phyloP scores from a whole-genome alignment of 305 asterid species.

The Nicotiana rustica region DNA sequence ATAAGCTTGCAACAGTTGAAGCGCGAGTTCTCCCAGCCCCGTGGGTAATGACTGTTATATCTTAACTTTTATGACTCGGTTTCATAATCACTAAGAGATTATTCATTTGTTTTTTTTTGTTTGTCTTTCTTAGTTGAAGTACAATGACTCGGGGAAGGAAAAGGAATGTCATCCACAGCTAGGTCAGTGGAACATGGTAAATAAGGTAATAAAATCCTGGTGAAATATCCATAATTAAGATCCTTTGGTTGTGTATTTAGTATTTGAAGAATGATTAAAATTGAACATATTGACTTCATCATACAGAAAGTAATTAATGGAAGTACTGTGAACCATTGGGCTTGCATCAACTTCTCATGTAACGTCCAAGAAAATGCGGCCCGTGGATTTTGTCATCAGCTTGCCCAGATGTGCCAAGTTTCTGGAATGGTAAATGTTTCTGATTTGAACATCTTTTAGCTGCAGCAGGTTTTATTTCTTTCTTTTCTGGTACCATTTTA shows the following conservation, averaged over 20 bases:
- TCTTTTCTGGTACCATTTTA: no score
- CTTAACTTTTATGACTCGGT: not conserved
- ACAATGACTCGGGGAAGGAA: constrained; percentile 52
- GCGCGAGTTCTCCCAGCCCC: constrained; percentile 57
- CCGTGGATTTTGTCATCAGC: constrained; percentile 48
- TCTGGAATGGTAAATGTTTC: constrained; percentile 47
- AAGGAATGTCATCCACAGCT: constrained; percentile 48
- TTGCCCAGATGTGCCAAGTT: constrained; percentile 49
- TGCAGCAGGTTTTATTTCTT: no score
- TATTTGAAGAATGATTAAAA: not conserved
- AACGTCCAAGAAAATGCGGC: constrained; percentile 50
- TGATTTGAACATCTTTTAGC: not conserved
- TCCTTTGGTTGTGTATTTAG: not conserved
- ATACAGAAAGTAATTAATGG: constrained; percentile 56
- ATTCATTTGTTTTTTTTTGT: not conserved
- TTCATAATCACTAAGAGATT: not conserved
- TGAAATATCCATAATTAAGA: not conserved
- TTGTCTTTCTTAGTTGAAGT: constrained; percentile 44
- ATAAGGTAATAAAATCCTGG: constrained; percentile 44
- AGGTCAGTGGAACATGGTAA: constrained; percentile 56
- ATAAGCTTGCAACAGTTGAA: constrained; percentile 49
- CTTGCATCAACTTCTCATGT: constrained; percentile 53
- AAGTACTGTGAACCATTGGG: constrained; percentile 47
- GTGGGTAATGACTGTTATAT: constrained; percentile 43
- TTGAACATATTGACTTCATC: constrained; percentile 1